phyloP scores from a whole-genome alignment of 108 stramenopile genomes.

The Licmophora abbreviata region DNA sequence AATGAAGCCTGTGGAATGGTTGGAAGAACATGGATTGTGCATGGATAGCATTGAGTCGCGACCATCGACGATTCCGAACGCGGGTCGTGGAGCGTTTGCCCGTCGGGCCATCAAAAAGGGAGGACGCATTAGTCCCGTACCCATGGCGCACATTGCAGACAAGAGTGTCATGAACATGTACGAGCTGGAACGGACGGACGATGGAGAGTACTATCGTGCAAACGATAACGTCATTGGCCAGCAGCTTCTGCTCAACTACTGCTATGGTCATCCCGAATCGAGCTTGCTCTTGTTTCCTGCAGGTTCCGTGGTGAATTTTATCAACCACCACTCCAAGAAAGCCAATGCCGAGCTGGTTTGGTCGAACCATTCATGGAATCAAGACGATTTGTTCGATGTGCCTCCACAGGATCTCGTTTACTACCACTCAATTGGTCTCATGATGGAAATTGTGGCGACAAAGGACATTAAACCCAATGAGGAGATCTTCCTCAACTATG shows the following conservation, averaged over 20 bases:
- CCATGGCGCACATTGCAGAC: slow-evolving; percentile 59
- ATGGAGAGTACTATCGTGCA: slow-evolving; percentile 22
- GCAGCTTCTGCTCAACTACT: slow-evolving; percentile 46
- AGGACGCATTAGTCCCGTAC: slow-evolving; percentile 56
- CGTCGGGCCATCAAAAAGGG: slow-evolving; percentile 48
- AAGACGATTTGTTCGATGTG: slow-evolving; percentile 36
- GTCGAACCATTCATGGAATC: slow-evolving; percentile 46
- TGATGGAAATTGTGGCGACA: slow-evolving; percentile 24
- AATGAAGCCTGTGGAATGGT: slow-evolving; percentile 36
- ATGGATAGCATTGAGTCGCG: slow-evolving; percentile 68
- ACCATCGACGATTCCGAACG: slow-evolving; percentile 64
- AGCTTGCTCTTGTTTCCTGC: slow-evolving; percentile 36
- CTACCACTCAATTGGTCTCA: slow-evolving; percentile 32
- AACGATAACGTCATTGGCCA: slow-evolving; percentile 9
- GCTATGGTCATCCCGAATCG: slow-evolving; percentile 31
- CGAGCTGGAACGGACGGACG: slow-evolving; percentile 21
- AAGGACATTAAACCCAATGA: slow-evolving; percentile 50
- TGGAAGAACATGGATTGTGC: slow-evolving; percentile 66
- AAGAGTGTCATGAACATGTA: slow-evolving; percentile 44
- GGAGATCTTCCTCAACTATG: slow-evolving; percentile 68
- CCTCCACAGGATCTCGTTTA: slow-evolving; percentile 32
- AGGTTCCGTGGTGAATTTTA: slow-evolving; percentile 47
- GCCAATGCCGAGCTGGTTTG: slow-evolving; percentile 73
- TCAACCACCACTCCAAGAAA: slow-evolving; percentile 68
- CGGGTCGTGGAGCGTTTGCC: slow-evolving; percentile 79